These are phyloP conservation scores for Kwoniella pini DNA, from an alignment of 768 basidiomycete species.

Conservation along the genomic window DNA sequence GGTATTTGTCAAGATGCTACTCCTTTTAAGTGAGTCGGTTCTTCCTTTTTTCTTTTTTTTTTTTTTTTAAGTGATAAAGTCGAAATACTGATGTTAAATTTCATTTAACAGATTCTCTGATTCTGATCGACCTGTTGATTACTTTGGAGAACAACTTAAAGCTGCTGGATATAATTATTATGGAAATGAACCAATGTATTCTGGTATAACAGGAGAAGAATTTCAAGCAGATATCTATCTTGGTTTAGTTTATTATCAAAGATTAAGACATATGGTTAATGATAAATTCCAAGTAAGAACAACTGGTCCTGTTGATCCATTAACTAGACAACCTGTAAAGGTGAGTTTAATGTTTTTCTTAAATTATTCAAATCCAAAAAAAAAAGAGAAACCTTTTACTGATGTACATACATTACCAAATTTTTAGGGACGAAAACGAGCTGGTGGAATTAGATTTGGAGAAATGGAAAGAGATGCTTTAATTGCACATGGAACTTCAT, in stretches of 20 bases:
- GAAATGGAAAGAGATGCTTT: conserved; percentile 99
- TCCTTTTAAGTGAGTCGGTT: conserved; percentile 78
- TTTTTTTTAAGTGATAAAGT: too few relatives aligned
- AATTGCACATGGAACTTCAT: conserved; percentile 97
- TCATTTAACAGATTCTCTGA: conserved; percentile 73
- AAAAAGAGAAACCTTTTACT: not conserved
- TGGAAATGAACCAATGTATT: conserved; percentile 99
- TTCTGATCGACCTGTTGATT: conserved; percentile 93
- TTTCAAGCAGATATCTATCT: conserved; percentile 98
- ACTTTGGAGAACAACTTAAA: conserved; percentile 91
- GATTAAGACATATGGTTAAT: conserved; percentile 97
- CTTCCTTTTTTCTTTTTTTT: not conserved
- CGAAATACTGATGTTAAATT: conserved; percentile 10
- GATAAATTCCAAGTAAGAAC: conserved; percentile 99
- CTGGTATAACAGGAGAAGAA: conserved; percentile 97
- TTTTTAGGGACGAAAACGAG: conserved; percentile 87
- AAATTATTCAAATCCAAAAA: too few relatives aligned
- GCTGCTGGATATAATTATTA: conserved; percentile 98
- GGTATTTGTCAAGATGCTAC: conserved; percentile 98
- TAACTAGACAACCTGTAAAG: conserved; percentile 97
- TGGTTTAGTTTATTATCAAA: conserved; percentile 97
- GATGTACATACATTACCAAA: not conserved
- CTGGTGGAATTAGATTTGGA: conserved; percentile 97
- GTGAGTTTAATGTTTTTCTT: conserved; percentile 56
- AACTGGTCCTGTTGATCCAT: conserved; percentile 91